phyloP scores from a whole-genome alignment of 164 flowering plant species.

The Protea cynaroides region DNA sequence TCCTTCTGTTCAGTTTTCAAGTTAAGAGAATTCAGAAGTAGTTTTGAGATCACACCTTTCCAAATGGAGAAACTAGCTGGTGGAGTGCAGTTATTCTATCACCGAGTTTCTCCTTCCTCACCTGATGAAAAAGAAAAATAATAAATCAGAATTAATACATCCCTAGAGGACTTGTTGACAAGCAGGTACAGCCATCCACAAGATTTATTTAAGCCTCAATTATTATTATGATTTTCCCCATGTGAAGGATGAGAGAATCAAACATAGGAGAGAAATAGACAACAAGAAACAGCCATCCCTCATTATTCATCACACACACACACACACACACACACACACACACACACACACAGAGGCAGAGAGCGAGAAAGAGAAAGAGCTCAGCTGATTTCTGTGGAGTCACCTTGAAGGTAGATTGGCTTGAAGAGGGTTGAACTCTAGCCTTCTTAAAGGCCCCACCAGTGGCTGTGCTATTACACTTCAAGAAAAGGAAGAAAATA shows the following conservation, averaged over 20 bases:
- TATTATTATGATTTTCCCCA: no score
- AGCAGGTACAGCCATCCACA: no score
- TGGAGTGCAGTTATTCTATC: constrained; percentile 46
- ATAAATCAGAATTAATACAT: not conserved
- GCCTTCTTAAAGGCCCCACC: constrained; percentile 80
- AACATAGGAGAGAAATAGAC: not conserved
- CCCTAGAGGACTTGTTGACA: no score
- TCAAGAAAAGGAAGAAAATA: not conserved
- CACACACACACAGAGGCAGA: not conserved
- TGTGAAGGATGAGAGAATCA: no score
- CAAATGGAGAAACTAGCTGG: constrained; percentile 49
- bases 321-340: not conserved
- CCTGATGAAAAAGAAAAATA: constrained; percentile 16
- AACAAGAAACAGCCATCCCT: no score
- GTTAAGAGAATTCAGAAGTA: not conserved
- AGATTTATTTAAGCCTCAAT: no score
- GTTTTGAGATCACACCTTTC: constrained; percentile 28
- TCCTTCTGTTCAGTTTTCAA: not conserved
- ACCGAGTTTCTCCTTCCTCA: constrained; percentile 46
- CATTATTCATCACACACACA: no score
- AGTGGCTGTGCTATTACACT: constrained; percentile 57
- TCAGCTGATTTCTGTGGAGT: no score
- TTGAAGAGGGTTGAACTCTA: constrained; percentile 64
- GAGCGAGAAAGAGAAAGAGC: no score
- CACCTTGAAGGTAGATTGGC: constrained; percentile 68